A percentile compares a stretch with the other conserved stretches of the same genome.
phyloP scores from a whole-genome alignment of 2,329 filamentous ascomycete species.

The Penicillium sp. region DNA sequence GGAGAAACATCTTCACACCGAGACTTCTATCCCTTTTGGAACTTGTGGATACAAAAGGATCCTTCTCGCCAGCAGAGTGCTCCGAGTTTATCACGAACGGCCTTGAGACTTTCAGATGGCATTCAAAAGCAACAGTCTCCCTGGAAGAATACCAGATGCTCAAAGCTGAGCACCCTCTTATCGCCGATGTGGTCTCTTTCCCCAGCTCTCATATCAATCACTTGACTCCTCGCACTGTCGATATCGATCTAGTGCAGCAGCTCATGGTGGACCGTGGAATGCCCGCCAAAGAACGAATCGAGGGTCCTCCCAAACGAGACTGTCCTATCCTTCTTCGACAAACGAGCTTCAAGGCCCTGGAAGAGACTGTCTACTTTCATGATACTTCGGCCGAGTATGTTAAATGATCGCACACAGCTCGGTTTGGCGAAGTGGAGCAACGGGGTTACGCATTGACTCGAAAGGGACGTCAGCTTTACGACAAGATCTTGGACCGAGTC shows the following conservation, averaged over 20 bases:
- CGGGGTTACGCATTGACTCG: conserved; percentile 52
- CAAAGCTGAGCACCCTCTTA: conserved; percentile 46
- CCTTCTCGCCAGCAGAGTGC: conserved; percentile 32
- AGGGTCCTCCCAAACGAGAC: conserved; percentile 49
- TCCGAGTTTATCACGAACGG: conserved; percentile 45
- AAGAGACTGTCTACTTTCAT: conserved; percentile 49
- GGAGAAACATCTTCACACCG: conserved; percentile 45
- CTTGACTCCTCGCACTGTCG: conserved; percentile 52
- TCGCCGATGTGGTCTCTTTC: conserved; percentile 50
- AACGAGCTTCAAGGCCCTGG: conserved; percentile 55
- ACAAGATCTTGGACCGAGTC: conserved; percentile 39
- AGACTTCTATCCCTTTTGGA: conserved; percentile 41
- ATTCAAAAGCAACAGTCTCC: conserved; percentile 41
- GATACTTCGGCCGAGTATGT: conserved; percentile 16
- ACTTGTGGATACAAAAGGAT: conserved; percentile 30
- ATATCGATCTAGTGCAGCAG: conserved; percentile 49
- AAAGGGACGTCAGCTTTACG: conserved; percentile 49
- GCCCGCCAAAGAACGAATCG: conserved; percentile 51
- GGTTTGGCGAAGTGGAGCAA: conserved; percentile 57
- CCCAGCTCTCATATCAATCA: conserved; percentile 54
- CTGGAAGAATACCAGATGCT: conserved; percentile 46
- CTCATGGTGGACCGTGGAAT: conserved; percentile 46
- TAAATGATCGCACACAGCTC: conserved; percentile 48
- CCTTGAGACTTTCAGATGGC: conserved; percentile 52
- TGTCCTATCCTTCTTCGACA: conserved; percentile 53